Conservation (phyloP, 371 early-diverging fungal genomes). For the Mucor mucedo region DNA sequence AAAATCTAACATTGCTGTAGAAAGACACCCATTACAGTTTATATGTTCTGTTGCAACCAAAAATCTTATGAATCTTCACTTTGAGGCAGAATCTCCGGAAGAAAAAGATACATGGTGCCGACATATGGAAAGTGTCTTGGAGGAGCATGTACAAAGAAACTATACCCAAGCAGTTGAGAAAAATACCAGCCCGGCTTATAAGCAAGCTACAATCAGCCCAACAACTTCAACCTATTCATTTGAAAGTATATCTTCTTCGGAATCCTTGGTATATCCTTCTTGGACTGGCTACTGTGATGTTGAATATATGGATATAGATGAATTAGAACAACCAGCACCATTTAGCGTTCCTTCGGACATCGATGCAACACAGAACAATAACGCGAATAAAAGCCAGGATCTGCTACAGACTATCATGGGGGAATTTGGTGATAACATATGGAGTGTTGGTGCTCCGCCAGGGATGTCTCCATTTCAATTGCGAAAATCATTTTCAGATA, state of each 20-base stretch:
- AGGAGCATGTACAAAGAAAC: slow-evolving; percentile 26
- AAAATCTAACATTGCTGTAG: neutral
- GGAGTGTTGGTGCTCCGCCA: slow-evolving; percentile 2
- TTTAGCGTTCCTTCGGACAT: neutral
- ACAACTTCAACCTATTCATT: slow-evolving; percentile 17
- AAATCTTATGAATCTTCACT: slow-evolving; percentile 28
- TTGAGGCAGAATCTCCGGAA: slow-evolving; percentile 34
- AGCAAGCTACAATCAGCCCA: slow-evolving; percentile 10
- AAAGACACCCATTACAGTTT: slow-evolving; percentile 40
- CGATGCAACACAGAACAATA: neutral
- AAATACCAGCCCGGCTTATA: neutral
- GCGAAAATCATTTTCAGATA: slow-evolving; percentile 13
- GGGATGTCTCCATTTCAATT: slow-evolving; percentile 20
- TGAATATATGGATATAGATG: slow-evolving; percentile 21
- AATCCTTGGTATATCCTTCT: slow-evolving; percentile 10
- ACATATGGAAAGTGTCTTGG: slow-evolving; percentile 29
- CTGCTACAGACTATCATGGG: slow-evolving; percentile 15
- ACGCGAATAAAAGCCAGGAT: slow-evolving; percentile 6
- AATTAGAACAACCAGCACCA: neutral
- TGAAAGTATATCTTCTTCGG: slow-evolving; percentile 16
- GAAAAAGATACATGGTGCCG: slow-evolving; percentile 41
- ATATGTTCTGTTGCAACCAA: slow-evolving; percentile 36
- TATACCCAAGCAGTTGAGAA: neutral
- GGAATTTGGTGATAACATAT: slow-evolving; percentile 26
- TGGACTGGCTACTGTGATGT: slow-evolving; percentile 23